A percentile compares a stretch with the other conserved stretches of the same genome.
Conservation (phyloP, 176 grass and related monocot genomes). For the Melocanna baccifera region DNA sequence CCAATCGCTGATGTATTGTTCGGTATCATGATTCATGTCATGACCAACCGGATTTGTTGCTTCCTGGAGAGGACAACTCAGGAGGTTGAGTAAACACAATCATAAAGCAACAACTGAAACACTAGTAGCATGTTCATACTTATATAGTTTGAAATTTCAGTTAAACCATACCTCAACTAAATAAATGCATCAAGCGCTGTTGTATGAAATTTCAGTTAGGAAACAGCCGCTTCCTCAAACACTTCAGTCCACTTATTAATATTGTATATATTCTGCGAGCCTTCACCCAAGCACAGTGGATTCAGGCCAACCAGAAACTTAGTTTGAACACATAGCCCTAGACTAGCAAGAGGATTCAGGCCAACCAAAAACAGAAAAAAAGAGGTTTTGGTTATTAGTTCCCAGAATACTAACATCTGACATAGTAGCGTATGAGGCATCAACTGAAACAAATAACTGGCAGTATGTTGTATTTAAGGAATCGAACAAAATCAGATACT, state of each 20-base stretch:
- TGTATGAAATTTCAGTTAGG: no score
- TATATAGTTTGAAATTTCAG: no score
- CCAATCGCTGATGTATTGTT: neutral
- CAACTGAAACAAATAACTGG: conserved; percentile 8
- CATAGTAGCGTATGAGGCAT: neutral
- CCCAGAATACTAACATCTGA: conserved; percentile 11
- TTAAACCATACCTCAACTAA: no score
- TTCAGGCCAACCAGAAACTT: neutral
- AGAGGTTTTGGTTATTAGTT: neutral
- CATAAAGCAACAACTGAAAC: no score
- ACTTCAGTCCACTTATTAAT: no score
- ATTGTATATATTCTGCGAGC: no score
- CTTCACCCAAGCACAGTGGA: no score
- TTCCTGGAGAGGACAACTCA: neutral
- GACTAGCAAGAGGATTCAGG: conserved; percentile 13
- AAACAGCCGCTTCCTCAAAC: no score
- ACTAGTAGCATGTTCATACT: no score
- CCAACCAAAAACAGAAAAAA: conserved; percentile 10
- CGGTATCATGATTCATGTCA: neutral
- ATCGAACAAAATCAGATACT: neutral
- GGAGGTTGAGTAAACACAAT: conserved; percentile 27
- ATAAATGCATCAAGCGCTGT: no score
- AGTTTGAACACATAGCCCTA: conserved; percentile 13
- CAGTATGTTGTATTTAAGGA: neutral
- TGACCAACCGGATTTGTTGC: conserved; percentile 1